Evolutionary conservation across 352 stramenopile species (phyloP).

Genomic region (Phytopythium kandeliae): DNA sequence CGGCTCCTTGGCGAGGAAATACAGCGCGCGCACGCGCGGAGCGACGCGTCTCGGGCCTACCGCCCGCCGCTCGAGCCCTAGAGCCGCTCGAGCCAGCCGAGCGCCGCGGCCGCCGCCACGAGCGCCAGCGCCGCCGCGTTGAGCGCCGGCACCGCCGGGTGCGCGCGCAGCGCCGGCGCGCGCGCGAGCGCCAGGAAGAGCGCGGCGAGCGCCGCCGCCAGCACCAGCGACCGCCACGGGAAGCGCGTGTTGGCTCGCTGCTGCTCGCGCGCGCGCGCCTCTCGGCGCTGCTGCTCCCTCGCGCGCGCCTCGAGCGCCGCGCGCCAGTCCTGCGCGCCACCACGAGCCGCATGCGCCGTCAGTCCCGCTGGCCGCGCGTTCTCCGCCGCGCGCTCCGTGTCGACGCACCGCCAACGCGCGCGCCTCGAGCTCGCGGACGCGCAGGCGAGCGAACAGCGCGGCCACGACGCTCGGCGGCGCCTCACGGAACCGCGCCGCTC

Average conservation of each 20-base stretch:
- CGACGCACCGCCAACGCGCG: constrained; percentile 22
- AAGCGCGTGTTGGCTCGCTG: constrained; percentile 21
- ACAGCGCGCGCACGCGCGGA: not conserved
- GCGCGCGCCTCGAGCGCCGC: constrained; percentile 17
- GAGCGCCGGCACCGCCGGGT: constrained; percentile 39
- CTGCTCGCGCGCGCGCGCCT: constrained; percentile 22
- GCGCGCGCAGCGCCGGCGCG: constrained; percentile 30
- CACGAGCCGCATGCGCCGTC: too few species aligned
- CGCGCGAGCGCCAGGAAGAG: constrained; percentile 55
- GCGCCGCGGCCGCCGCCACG: constrained; percentile 25
- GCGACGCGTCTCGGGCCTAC: too few species aligned
- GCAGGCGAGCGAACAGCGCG: constrained; percentile 34
- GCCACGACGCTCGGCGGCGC: constrained; percentile 38
- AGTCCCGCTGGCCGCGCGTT: too few species aligned
- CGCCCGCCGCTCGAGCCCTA: not conserved
- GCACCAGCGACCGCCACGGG: constrained; percentile 46
- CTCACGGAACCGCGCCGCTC: constrained; percentile 18
- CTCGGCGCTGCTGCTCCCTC: constrained; percentile 17
- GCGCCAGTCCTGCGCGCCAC: constrained; percentile 33
- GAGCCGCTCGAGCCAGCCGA: constrained; percentile 24
- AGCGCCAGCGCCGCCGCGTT: constrained; percentile 42
- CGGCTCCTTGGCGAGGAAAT: not conserved
- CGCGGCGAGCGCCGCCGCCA: constrained; percentile 42
- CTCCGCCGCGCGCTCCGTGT: too few species aligned
- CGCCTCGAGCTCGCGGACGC: constrained; percentile 18